phyloP scores from a whole-genome alignment of 1,284 basidiomycete species.

The Ganoderma resinaceum region DNA sequence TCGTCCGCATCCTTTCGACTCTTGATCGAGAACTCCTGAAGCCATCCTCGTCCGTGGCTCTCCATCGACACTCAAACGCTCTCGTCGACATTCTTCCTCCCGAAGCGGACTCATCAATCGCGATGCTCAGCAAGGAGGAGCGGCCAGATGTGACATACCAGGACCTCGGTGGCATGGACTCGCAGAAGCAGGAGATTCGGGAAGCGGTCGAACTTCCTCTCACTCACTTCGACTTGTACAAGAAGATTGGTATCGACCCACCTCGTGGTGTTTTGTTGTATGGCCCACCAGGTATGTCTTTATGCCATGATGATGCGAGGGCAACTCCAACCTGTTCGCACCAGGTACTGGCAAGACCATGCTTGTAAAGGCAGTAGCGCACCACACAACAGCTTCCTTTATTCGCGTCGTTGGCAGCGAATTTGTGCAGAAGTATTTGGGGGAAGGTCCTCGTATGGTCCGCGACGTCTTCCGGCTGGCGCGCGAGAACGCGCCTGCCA shows the following conservation, averaged over 20 bases:
- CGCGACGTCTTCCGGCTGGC: constrained; percentile 98
- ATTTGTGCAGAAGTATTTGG: constrained; percentile 99
- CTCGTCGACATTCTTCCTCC: constrained; percentile 98
- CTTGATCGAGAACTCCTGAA: constrained; percentile 98
- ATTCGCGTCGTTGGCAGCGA: constrained; percentile 99
- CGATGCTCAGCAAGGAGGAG: constrained; percentile 94
- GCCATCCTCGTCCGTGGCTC: constrained; percentile 95
- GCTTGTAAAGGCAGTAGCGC: constrained; percentile 98
- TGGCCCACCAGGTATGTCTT: constrained; percentile 82
- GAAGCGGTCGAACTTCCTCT: constrained; percentile 99
- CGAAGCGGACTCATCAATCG: constrained; percentile 97
- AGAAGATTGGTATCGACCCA: constrained; percentile 99
- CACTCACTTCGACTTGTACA: constrained; percentile 97
- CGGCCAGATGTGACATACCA: constrained; percentile 91
- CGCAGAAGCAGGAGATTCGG: constrained; percentile 99
- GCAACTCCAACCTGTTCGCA: background rate
- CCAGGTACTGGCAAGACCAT: constrained; percentile 98
- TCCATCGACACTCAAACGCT: constrained; percentile 98
- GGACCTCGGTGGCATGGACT: constrained; percentile 97
- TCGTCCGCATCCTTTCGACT: constrained; percentile 97
- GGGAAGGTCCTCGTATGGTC: constrained; percentile 99
- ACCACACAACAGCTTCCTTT: constrained; percentile 96
- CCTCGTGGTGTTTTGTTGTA: constrained; percentile 94
- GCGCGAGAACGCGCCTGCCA: constrained; percentile 95
- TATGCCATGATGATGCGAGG: background rate